Evolutionary conservation across 1,284 basidiomycete species (phyloP).

Genomic region (Tylopilus orsonianus): DNA sequence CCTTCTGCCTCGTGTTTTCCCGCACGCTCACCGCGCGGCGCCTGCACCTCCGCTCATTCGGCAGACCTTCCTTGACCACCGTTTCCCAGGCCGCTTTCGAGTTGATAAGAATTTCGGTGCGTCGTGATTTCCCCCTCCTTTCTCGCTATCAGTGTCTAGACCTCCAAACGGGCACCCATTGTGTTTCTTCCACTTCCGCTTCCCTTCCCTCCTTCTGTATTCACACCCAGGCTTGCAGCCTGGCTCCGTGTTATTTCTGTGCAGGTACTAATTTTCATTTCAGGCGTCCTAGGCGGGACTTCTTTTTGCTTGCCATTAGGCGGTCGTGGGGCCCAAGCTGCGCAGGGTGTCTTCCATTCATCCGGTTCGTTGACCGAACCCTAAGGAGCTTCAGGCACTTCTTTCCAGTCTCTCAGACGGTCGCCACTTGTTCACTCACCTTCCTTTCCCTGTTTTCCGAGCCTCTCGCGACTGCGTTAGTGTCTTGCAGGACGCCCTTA

Average conservation of each 20-base stretch:
- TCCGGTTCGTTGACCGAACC: slow-evolving; percentile 28
- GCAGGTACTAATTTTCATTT: slow-evolving; percentile 13
- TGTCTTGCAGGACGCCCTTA: slow-evolving; percentile 1
- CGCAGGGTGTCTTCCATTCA: slow-evolving; percentile 19
- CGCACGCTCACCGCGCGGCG: slow-evolving; percentile 12
- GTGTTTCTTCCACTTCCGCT: not conserved
- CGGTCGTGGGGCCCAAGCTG: slow-evolving; percentile 16
- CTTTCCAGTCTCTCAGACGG: not conserved
- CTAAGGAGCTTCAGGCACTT: slow-evolving; percentile 8
- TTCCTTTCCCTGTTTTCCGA: not conserved
- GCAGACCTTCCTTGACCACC: slow-evolving; percentile 8
- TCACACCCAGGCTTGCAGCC: not conserved
- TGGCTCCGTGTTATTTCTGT: slow-evolving; percentile 10
- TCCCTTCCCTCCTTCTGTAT: not conserved
- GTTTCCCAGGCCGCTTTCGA: slow-evolving; percentile 6
- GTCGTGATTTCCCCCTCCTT: slow-evolving; percentile 3
- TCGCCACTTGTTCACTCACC: not conserved
- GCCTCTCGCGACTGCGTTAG: not conserved
- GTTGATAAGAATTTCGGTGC: slow-evolving; percentile 25
- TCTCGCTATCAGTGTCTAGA: not conserved
- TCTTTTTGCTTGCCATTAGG: slow-evolving; percentile 3
- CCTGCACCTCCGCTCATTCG: slow-evolving; percentile 6
- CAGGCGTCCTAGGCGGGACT: slow-evolving; percentile 14
- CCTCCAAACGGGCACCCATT: not conserved
- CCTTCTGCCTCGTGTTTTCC: slow-evolving; percentile 29